Base-by-base conservation (phyloP, 2,329 filamentous ascomycete genomes). In the Sporothrix protearum region DNA sequence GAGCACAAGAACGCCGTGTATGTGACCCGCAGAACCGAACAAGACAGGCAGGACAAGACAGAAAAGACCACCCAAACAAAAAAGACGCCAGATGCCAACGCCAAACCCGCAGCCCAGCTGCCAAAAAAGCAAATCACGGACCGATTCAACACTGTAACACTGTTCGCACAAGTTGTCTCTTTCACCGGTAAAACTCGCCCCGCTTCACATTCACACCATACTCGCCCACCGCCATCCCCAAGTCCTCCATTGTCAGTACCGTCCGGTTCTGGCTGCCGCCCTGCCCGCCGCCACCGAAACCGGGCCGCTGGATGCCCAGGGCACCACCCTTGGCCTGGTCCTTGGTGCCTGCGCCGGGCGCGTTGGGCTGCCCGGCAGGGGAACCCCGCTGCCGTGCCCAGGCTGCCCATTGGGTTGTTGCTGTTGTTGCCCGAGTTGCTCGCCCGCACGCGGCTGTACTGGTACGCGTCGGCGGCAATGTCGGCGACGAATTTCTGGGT, bases 401-500 rank as follows among this genome's bases (percentile, higher is more conserved):
- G 85, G 77, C 91, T 93, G 73, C 93, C 93, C 89, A 97, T 94
- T 0, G 93, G 92, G 81, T 97, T 97, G 80, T 94, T 97, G 79
- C 94, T 97, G 74, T 92, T 94, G 33, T 87, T 89, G 42, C 57
- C 59, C 72, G 91, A 94, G 79, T 96, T 96, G 28, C 92, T 95
- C n/a, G 93, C 92, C 53, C 96, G 91, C 78, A 99, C 98, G 69
- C 95, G 93, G 73, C 92, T 94, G 85, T 97, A 98, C 82, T 99
- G 96, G 81, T 99, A 99, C 2, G 96, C 94, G 80, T 99, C 96
- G 71, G 96, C 94, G 1, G 96, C 96, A 75, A 99, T 93, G 80
- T 99, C 96, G 72, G 96, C 94, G 77, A 99, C 92, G 85, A 99
- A 99, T 80, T 99, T 99, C 79, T 99, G 96, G 0, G 96, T 97